A percentile compares a stretch with the other conserved stretches of the same genome.
Evolutionary conservation across 2,329 filamentous ascomycete species (phyloP).

Genomic region (Colletotrichum sublineola): DNA sequence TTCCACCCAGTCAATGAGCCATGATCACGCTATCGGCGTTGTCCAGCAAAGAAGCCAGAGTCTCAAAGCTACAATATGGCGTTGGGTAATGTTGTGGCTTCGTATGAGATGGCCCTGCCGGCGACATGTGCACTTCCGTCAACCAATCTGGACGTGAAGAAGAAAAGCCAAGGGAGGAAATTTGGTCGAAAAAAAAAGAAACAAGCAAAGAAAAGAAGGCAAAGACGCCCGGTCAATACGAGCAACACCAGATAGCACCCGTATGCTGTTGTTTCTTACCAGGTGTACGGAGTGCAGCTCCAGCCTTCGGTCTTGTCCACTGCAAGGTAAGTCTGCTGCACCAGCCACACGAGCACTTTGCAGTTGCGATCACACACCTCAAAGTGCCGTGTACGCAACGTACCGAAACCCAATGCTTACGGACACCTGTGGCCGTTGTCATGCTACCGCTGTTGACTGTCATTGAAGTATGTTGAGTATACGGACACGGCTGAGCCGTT

Average conservation of each 20-base stretch:
- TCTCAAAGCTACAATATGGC: background rate
- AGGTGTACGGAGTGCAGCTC: background rate
- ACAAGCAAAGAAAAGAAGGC: background rate
- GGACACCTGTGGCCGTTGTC: background rate
- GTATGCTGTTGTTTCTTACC: background rate
- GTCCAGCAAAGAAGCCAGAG: conserved; percentile 1
- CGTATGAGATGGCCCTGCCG: background rate
- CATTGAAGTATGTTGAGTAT: background rate
- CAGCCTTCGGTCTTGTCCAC: background rate
- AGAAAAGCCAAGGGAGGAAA: background rate
- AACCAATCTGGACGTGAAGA: background rate
- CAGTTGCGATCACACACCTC: background rate
- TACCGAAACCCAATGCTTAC: background rate
- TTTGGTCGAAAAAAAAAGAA: background rate
- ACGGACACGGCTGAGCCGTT: background rate
- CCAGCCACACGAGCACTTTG: background rate
- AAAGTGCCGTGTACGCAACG: background rate
- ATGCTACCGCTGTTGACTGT: background rate
- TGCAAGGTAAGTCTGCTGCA: background rate
- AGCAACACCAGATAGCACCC: background rate
- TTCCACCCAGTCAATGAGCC: conserved; percentile 7
- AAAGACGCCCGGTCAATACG: background rate
- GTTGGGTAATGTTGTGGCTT: background rate
- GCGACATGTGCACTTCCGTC: conserved; percentile 3
- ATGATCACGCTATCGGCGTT: conserved; percentile 11